These are phyloP conservation scores for Phytophthora nicotianae DNA, from an alignment of 352 stramenopile genomes.

Conservation along the genomic window DNA sequence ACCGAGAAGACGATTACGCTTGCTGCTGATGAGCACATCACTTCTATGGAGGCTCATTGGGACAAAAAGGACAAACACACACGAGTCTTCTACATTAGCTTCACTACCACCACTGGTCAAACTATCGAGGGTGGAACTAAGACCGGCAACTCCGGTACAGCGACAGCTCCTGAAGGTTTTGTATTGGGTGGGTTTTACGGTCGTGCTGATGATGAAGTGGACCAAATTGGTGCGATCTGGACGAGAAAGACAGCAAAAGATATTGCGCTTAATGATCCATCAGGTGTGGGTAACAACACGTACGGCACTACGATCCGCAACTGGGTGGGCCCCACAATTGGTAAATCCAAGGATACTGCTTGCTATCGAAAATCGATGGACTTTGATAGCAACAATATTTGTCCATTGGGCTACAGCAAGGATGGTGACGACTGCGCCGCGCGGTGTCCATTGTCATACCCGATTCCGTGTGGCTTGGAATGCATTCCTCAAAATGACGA, in stretches of 20 bases:
- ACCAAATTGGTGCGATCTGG: conserved; percentile 36
- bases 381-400: conserved; percentile 30
- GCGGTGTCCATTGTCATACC: conserved; percentile 32
- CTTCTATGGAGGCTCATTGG: conserved; percentile 47
- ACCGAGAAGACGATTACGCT: conserved; percentile 43
- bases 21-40: conserved; percentile 28
- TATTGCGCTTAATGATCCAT: conserved; percentile 22
- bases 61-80: conserved; percentile 46
- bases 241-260: conserved; percentile 28
- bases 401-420: conserved; percentile 31
- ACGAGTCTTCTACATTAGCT: conserved; percentile 52
- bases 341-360: conserved; percentile 22
- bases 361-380: conserved; percentile 27
- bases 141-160: conserved; percentile 11
- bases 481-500: conserved; percentile 38
- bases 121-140: conserved; percentile 36
- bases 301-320: conserved; percentile 34
- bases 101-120: conserved; percentile 41
- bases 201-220: conserved; percentile 23
- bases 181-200: conserved; percentile 31
- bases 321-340: conserved; percentile 31
- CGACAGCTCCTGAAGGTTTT: conserved; percentile 28
- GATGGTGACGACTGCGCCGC: conserved; percentile 22
- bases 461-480: conserved; percentile 29
- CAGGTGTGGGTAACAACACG: conserved; percentile 20